These are phyloP conservation scores for Populus alba DNA, from an alignment of 345 rosid genomes.

Conservation along the genomic window DNA sequence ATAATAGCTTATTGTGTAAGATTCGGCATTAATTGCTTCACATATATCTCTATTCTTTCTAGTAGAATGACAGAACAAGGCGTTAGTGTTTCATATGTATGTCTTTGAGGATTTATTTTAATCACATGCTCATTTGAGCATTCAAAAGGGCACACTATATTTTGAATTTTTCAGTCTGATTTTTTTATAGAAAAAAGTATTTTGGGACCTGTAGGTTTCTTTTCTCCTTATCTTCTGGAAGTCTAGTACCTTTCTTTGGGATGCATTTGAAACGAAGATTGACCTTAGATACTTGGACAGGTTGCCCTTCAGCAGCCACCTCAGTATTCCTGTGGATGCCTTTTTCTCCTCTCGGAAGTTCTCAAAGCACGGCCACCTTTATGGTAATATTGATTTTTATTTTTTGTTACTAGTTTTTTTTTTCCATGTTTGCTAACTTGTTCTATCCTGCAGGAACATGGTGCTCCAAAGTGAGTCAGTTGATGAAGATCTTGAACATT, in stretches of 20 bases:
- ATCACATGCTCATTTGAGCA: neutral
- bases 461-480: constrained; percentile 71
- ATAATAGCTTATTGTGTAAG: too few species aligned
- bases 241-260: neutral
- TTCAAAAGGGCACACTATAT: too few species aligned
- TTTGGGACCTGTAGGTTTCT: neutral
- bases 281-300: constrained; percentile 42
- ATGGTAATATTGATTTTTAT: constrained; percentile 46
- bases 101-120: neutral
- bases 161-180: too few species aligned
- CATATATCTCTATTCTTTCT: too few species aligned
- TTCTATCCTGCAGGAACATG: constrained; percentile 60
- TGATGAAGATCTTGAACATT: constrained; percentile 92
- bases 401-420: constrained; percentile 2
- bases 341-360: constrained; percentile 90
- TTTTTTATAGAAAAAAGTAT: too few species aligned
- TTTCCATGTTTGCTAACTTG: neutral
- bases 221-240: neutral
- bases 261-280: constrained; percentile 1
- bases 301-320: constrained; percentile 95
- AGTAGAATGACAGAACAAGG: neutral
- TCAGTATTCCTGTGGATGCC: constrained; percentile 89
- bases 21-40: too few species aligned
- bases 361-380: constrained; percentile 83
- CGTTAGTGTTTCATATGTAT: neutral